Base-by-base conservation (phyloP, 1,139 yeast genomes). In the Candida sp. region DNA sequence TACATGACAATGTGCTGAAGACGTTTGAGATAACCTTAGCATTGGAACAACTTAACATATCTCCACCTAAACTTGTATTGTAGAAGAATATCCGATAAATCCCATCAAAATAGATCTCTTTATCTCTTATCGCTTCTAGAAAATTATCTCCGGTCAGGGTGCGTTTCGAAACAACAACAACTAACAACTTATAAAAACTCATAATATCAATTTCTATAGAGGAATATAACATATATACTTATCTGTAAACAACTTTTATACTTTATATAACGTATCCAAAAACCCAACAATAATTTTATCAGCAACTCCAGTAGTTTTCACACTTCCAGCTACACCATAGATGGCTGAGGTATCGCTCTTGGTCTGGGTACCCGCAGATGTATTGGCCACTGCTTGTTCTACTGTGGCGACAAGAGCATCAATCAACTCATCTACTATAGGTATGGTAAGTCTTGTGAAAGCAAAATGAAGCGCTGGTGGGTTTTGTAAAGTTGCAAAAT, bases 381-480 rank as follows among this genome's bases (percentile, higher is more conserved):
- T 54, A 56, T 64, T 35, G n/a, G 58, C 61, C 2, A 65, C 64
- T 37, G 80, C 58, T 37, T 73, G 78, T 21, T 57, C 54, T 2
- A 86, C 80, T n/a, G 77, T 62, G 0, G 55, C 63, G 40, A 74
- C 72, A 43, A 93, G 67, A 46, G 81, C 88, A 0, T 55, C 52
- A 27, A 87, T 66, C 52, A 93, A 73, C 32, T 80, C 82, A 45
- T 81, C 85, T 30, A 84, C 77, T 0, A 81, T 81, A 0, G 78
- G 71, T 1, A 79, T 79, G 1, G 95, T 81, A 37, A 89, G 75
- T 46, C 77, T 73, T 0, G 99, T 93, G 36, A 88, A 77, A 0
- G 98, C 98, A 58, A 93, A 73, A 61, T 93, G 99, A 40, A 93
- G 67, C 0, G 97, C 97, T 0, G 96, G 78, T 2, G 99, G 99